Evolutionary conservation across 306 rosid genomes (phyloP).

Genomic region (Lablab purpureus): DNA sequence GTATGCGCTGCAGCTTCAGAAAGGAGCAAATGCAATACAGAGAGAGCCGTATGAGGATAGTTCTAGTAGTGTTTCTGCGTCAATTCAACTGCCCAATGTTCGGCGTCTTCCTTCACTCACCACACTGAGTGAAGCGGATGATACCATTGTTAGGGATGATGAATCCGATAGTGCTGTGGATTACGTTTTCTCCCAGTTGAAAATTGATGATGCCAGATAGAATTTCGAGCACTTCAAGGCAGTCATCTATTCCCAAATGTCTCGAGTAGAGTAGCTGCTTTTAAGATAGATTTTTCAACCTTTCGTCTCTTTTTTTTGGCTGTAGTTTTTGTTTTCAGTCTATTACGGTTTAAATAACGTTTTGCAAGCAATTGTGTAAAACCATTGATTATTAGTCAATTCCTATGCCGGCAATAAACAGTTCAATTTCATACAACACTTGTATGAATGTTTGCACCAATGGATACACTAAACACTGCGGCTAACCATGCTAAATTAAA

Average conservation of each 20-base stretch:
- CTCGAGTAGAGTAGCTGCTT: slow-evolving; percentile 8
- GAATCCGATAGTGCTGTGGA: slow-evolving; percentile 38
- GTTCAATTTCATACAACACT: neutral
- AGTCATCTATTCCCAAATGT: slow-evolving; percentile 6
- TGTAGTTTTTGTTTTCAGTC: neutral
- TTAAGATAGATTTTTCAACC: slow-evolving; percentile 9
- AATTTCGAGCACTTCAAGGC: slow-evolving; percentile 17
- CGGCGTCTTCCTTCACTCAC: slow-evolving; percentile 50
- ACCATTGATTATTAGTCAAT: slow-evolving; percentile 18
- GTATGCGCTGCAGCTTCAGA: slow-evolving; percentile 64
- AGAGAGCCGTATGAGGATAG: slow-evolving; percentile 47
- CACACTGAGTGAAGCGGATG: slow-evolving; percentile 46
- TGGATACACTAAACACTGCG: neutral
- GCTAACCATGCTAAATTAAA: neutral
- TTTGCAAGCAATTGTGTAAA: slow-evolving; percentile 38
- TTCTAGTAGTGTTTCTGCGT: slow-evolving; percentile 45
- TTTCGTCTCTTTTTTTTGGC: neutral
- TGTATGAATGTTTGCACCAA: slow-evolving; percentile 20
- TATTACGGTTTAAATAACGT: neutral
- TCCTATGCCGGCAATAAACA: slow-evolving; percentile 20
- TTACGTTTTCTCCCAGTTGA: slow-evolving; percentile 52
- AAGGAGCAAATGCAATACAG: slow-evolving; percentile 36
- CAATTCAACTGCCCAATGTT: slow-evolving; percentile 42
- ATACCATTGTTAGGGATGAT: slow-evolving; percentile 37
- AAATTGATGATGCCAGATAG: slow-evolving; percentile 49